phyloP scores from a whole-genome alignment of 2,329 filamentous ascomycete genomes.

The Cladosporium oxysporum region DNA sequence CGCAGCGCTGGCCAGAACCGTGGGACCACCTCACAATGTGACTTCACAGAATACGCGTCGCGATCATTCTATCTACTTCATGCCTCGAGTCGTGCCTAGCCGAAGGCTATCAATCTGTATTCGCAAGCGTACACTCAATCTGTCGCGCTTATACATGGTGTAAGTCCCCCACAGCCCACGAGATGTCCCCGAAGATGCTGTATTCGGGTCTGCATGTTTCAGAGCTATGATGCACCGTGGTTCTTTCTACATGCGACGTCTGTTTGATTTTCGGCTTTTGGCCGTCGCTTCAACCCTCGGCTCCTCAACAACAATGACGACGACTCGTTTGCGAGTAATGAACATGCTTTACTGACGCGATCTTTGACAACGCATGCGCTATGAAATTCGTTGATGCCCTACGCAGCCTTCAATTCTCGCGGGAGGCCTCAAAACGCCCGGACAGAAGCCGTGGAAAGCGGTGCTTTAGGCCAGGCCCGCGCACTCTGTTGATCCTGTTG shows the following conservation, averaged over 20 bases:
- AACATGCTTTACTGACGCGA: not conserved
- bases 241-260: constrained; percentile 3
- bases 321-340: not conserved
- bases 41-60: constrained; percentile 10
- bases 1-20: not conserved
- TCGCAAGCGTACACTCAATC: not conserved
- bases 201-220: constrained; percentile 17
- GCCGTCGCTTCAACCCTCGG: not conserved
- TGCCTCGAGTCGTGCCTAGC: constrained; percentile 11
- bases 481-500: constrained; percentile 19
- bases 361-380: constrained; percentile 16
- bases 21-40: not conserved
- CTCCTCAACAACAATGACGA: constrained; percentile 14
- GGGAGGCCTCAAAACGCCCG: not conserved
- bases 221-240: constrained; percentile 5
- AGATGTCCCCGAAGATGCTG: not conserved
- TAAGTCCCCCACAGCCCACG: not conserved
- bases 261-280: not conserved
- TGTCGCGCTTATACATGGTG: not conserved
- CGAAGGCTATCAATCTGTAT: not conserved
- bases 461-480: constrained; percentile 6
- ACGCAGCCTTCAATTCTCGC: not conserved
- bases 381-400: constrained; percentile 3
- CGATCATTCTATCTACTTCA: not conserved
- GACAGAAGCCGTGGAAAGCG: not conserved